Evolutionary conservation across 176 grass and related monocot genomes (phyloP), one percentile per base, ranked within the genome.

Genomic region (Carex kokanica): DNA sequence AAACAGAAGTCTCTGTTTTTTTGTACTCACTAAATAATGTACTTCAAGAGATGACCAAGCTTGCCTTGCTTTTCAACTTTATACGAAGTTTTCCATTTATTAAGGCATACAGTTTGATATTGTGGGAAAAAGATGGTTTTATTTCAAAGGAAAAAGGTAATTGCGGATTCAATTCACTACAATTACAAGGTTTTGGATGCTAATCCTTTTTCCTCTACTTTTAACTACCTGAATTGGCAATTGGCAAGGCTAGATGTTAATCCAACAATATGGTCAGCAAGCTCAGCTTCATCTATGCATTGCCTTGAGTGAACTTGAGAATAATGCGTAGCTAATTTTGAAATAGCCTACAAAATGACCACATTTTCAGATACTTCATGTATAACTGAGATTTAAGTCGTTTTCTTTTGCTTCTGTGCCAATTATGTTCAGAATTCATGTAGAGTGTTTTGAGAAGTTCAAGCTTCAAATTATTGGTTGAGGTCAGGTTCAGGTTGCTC

Each of bases 251-350:
- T 95, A 63, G 55, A 83, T 45, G 93, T 95, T 83, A 98, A 88
- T 74, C 96, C 93, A 78, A 95, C 88, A 93, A 98, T 64, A 90
- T 93, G 89, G 27, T 98, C 92, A 18, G 89, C 92, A 72, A 98
- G 70, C 88, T 98, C 92, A 88, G 86, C 87, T 93, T 98, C 96
- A 86, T 98, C 93, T 84, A 64, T 59, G 83, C 96, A 98, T 79
- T 93, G 91, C 75, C 91, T 93, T 84, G 96, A 98, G 78, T 89
- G 90, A 54, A 98, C 91, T 67, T 85, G 89, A 80, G 5, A 67
- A 71, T 90, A 93, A 83, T 98, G 91, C 66, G 91, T 95, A 84
- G 84, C 73, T 45, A 98, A 80, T 86, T 88, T 95, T 78, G 87
- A 91, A 18, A 95, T 81, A 84, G 85, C 88, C 96, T 98, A 83